Conservation (phyloP, 2,329 filamentous ascomycete genomes). For the Hymenoscyphus albidus region DNA sequence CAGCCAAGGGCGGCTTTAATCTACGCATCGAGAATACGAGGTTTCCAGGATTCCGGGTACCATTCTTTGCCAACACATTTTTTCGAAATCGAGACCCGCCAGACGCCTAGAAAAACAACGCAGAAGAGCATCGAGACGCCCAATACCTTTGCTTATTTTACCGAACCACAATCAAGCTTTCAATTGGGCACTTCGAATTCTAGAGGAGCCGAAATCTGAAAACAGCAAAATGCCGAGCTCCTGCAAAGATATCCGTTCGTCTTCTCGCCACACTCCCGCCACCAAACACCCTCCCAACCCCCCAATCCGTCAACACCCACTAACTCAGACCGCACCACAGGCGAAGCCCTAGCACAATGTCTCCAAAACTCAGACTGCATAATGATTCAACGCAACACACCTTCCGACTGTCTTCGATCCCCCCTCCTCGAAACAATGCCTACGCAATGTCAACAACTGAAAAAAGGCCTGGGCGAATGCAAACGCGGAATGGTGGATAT, state of each 20-base stretch:
- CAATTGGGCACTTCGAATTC: background rate
- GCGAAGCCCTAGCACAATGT: slow-evolving; percentile 87
- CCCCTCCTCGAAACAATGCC: slow-evolving; percentile 81
- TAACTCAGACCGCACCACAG: slow-evolving; percentile 45
- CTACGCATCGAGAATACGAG: no score
- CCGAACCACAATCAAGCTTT: background rate
- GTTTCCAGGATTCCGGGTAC: no score
- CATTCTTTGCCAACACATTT: no score
- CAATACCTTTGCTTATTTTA: background rate
- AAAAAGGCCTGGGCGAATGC: slow-evolving; percentile 90
- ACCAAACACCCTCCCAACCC: background rate
- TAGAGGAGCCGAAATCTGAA: background rate
- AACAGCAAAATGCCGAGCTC: slow-evolving; percentile 73
- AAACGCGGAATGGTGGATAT: slow-evolving; percentile 96
- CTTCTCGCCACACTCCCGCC: slow-evolving; percentile 6
- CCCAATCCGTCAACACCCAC: slow-evolving; percentile 7
- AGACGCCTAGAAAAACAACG: background rate
- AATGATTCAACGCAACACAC: slow-evolving; percentile 82
- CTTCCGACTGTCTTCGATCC: slow-evolving; percentile 80
- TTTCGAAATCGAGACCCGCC: background rate
- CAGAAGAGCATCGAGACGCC: background rate
- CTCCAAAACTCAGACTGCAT: slow-evolving; percentile 96
- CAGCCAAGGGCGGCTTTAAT: no score
- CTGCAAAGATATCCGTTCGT: slow-evolving; percentile 92
- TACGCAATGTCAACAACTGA: slow-evolving; percentile 84